These are phyloP conservation scores for Suillus cothurnatus DNA, from an alignment of 768 basidiomycete genomes.

Conservation along the genomic window DNA sequence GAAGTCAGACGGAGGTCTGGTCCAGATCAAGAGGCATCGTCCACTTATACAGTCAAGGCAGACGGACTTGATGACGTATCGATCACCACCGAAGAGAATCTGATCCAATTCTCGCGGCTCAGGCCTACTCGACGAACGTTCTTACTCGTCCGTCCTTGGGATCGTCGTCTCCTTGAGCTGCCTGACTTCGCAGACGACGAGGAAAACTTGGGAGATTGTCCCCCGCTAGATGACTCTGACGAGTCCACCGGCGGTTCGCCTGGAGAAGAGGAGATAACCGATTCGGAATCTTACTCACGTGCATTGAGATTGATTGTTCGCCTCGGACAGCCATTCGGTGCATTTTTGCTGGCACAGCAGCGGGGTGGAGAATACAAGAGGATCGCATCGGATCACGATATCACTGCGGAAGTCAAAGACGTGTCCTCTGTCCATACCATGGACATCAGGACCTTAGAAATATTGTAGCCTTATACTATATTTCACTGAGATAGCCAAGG, in stretches of 20 bases:
- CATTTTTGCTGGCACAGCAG: background rate
- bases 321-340: background rate
- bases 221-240: background rate
- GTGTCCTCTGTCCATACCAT: too few relatives aligned
- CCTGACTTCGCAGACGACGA: background rate
- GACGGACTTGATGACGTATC: background rate
- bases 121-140: background rate
- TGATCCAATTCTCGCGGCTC: background rate
- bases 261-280: background rate
- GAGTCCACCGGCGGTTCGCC: too few relatives aligned
- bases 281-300: background rate
- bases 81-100: background rate
- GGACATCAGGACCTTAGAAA: too few relatives aligned
- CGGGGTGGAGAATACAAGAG: background rate
- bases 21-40: background rate
- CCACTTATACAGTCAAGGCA: background rate
- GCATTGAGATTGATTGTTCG: background rate
- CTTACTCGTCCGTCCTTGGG: background rate
- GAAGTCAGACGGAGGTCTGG: background rate
- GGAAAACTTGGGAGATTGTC: background rate
- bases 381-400: background rate
- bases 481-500: too few relatives aligned
- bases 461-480: too few relatives aligned
- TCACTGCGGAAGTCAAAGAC: too few relatives aligned
- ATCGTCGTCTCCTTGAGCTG: background rate